Conservation (phyloP, 2,329 filamentous ascomycete species). For the Calonectria fujianensis region DNA sequence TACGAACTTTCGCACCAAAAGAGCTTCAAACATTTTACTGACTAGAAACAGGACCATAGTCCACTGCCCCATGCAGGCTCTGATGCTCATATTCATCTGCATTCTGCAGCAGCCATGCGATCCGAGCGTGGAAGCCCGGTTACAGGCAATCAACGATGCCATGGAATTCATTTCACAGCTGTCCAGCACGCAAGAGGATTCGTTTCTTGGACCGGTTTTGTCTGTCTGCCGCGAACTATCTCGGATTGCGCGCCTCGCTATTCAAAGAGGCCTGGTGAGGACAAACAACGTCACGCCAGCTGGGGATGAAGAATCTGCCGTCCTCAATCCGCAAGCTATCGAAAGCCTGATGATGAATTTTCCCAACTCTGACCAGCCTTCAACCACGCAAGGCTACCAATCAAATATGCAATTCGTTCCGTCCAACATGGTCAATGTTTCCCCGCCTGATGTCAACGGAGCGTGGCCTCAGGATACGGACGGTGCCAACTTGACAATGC, state of each 20-base stretch:
- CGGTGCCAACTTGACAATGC: background rate
- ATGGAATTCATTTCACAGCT: slow-evolving; percentile 24
- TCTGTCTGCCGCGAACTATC: slow-evolving; percentile 25
- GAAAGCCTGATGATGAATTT: background rate
- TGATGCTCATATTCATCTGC: slow-evolving; percentile 31
- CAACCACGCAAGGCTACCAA: background rate
- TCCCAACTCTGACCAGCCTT: background rate
- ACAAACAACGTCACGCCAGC: background rate
- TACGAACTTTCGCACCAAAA: background rate
- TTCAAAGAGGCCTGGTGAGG: slow-evolving; percentile 4
- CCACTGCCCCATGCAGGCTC: slow-evolving; percentile 29
- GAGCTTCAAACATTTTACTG: background rate
- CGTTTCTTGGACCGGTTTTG: slow-evolving; percentile 17
- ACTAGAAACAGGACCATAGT: slow-evolving; percentile 18
- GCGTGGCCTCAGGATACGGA: background rate
- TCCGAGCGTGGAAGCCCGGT: slow-evolving; percentile 1
- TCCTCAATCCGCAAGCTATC: background rate
- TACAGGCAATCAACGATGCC: slow-evolving; percentile 28
- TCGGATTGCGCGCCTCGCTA: slow-evolving; percentile 16
- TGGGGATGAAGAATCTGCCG: background rate
- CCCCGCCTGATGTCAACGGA: background rate
- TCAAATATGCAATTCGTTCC: background rate
- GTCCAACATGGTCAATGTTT: background rate
- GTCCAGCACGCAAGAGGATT: slow-evolving; percentile 24
- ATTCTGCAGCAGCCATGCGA: slow-evolving; percentile 31